phyloP scores from a whole-genome alignment of 805 yeast species.

The Zygoascus flipseniorum region DNA sequence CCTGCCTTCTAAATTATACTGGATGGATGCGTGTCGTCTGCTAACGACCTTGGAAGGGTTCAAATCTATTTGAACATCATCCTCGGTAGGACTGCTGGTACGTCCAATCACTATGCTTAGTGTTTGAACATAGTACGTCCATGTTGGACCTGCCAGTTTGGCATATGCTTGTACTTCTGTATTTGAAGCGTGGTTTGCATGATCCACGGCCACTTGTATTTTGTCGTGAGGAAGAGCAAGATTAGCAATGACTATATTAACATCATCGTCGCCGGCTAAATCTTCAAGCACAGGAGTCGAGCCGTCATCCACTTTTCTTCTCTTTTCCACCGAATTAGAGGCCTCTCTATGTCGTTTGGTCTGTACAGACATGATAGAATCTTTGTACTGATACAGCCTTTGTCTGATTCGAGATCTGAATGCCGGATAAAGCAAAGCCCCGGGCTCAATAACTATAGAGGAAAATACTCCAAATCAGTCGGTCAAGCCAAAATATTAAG shows the following conservation, averaged over 20 bases:
- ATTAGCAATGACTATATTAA: constrained; percentile 65
- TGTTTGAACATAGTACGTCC: constrained; percentile 90
- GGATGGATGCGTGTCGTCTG: constrained; percentile 78
- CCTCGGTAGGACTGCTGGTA: constrained; percentile 41
- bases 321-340: neutral
- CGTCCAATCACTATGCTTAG: constrained; percentile 79
- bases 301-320: neutral
- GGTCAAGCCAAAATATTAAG: too few species aligned
- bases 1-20: constrained; percentile 63
- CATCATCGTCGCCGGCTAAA: neutral
- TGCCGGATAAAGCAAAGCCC: too few species aligned
- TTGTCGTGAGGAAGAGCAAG: constrained; percentile 63
- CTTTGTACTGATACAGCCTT: neutral
- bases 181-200: constrained; percentile 59
- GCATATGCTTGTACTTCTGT: constrained; percentile 95
- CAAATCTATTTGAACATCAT: constrained; percentile 66
- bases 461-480: too few species aligned
- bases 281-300: neutral
- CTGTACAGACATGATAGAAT: neutral
- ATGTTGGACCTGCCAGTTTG: constrained; percentile 80
- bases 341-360: neutral
- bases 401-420: neutral
- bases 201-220: constrained; percentile 65
- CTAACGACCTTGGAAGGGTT: constrained; percentile 98
- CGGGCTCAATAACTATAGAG: too few species aligned